Evolutionary conservation across 164 flowering plant genomes (phyloP), one percentile per base, ranked within the genome.

Genomic region (Nymphaea thermarum): DNA sequence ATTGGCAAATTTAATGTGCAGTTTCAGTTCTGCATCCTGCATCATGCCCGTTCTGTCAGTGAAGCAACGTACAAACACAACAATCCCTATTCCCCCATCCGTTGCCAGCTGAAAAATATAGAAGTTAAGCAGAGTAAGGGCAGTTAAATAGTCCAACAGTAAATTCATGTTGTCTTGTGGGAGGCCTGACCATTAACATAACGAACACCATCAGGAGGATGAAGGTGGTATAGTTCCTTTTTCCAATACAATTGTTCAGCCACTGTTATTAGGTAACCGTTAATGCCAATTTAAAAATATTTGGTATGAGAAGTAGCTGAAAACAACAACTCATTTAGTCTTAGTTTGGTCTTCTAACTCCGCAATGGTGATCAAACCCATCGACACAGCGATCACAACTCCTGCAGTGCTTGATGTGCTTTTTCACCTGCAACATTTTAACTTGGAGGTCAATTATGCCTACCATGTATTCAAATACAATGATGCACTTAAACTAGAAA

Each of bases 311-410:
- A 62, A 8, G 3, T 62, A 10, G 12, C 25, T 6, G 64, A 62
- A 25, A 62, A 17, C 7, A 10, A 3, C 64, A 62, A 62, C n/a
- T 10, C 18, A 62, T 62, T 62, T 62, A 62, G 42, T 10, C 12
- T 62, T 62, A 17, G 64, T 8, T 17, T 51, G 5, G 12, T 64
- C 44, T 65, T 45, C 76, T 82, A 74, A 91, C 98, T 83, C 95
- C 83, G 86, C 99, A 94, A 79, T 94, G 99, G 79, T 94, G 99
- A 81, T 94, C 99, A 75, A 94, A 94, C 59, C 97, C 99, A 71
- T 94, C 97, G 65, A 94, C 96, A 47, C 99, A 94, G 12, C 96
- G 83, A 79, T 91, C 87, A 77, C 98, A 94, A 25, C 87, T 86
- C 79, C 96, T 83, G 67, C 99, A 94, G 65, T 94, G 97, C 76